Evolutionary conservation across 805 yeast genomes (phyloP).

Genomic region (Yarrowia yakushimensis): DNA sequence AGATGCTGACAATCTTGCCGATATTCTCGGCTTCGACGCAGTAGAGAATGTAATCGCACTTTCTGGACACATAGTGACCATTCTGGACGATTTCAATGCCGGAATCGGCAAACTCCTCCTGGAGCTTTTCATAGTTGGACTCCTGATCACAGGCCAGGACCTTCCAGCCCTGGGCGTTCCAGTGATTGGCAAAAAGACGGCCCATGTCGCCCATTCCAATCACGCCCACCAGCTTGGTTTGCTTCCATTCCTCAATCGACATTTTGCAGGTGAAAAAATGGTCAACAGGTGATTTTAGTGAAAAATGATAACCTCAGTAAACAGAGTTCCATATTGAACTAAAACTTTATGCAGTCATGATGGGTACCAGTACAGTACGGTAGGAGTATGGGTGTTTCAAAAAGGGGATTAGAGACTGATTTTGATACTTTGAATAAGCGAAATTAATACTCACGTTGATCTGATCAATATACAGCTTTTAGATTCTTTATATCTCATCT

Average conservation of each 20-base stretch:
- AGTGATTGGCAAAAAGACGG: slow-evolving; percentile 70
- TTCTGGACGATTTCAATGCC: slow-evolving; percentile 56
- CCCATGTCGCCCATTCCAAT: slow-evolving; percentile 99
- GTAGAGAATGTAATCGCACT: slow-evolving; percentile 79
- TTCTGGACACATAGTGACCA: slow-evolving; percentile 81
- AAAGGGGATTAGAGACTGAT: too few relatives aligned
- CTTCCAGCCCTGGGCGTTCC: slow-evolving; percentile 80
- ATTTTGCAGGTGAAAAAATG: not conserved
- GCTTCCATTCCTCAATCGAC: slow-evolving; percentile 38
- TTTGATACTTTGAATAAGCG: too few relatives aligned
- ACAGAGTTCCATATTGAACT: not conserved
- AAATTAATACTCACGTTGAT: too few relatives aligned
- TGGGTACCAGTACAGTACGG: too few relatives aligned
- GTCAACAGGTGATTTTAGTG: too few relatives aligned
- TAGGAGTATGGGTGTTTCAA: too few relatives aligned
- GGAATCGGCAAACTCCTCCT: slow-evolving; percentile 43
- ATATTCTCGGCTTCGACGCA: slow-evolving; percentile 91
- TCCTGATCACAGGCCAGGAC: slow-evolving; percentile 87
- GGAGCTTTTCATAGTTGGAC: slow-evolving; percentile 51
- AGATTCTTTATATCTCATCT: not conserved
- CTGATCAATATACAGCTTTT: not conserved
- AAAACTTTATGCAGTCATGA: slow-evolving; percentile 8
- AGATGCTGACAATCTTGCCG: slow-evolving; percentile 61
- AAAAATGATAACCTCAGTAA: too few relatives aligned
- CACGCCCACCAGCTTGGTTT: slow-evolving; percentile 67